These are phyloP conservation scores for Batrachochytrium dendrobatidis DNA, from an alignment of 371 early-diverging fungal species.

Conservation along the genomic window DNA sequence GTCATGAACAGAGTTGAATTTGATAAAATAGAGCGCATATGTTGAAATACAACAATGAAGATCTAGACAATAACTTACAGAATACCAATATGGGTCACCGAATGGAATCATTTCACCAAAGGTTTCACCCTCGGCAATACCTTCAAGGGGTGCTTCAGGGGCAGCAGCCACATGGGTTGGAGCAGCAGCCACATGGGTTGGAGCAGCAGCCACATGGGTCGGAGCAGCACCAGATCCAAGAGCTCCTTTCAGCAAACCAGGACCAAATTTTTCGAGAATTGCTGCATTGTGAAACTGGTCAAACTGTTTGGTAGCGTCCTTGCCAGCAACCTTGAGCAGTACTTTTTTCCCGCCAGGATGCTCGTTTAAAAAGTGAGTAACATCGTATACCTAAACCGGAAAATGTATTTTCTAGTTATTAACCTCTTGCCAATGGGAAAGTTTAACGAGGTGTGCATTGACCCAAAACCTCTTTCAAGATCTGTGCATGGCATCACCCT, in stretches of 20 bases:
- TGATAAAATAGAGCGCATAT: no score
- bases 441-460: no score
- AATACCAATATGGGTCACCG: conserved; percentile 84
- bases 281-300: conserved; percentile 68
- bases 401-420: no score
- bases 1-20: background rate
- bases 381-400: conserved; percentile 70
- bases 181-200: conserved; percentile 11
- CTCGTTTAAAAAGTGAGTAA: conserved; percentile 43
- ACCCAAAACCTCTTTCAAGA: no score
- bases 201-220: conserved; percentile 8
- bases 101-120: conserved; percentile 76
- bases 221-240: conserved; percentile 15
- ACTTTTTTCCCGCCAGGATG: conserved; percentile 50
- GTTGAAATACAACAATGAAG: background rate
- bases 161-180: conserved; percentile 5
- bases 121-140: conserved; percentile 31
- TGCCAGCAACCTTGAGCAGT: conserved; percentile 60
- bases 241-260: conserved; percentile 29
- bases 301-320: conserved; percentile 83
- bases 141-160: conserved; percentile 13
- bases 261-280: conserved; percentile 32
- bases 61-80: conserved; percentile 30
- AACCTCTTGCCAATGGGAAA: no score
- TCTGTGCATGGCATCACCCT: no score